Base-by-base conservation (phyloP, 495 filamentous ascomycete species). In the Podospora fimiseda region DNA sequence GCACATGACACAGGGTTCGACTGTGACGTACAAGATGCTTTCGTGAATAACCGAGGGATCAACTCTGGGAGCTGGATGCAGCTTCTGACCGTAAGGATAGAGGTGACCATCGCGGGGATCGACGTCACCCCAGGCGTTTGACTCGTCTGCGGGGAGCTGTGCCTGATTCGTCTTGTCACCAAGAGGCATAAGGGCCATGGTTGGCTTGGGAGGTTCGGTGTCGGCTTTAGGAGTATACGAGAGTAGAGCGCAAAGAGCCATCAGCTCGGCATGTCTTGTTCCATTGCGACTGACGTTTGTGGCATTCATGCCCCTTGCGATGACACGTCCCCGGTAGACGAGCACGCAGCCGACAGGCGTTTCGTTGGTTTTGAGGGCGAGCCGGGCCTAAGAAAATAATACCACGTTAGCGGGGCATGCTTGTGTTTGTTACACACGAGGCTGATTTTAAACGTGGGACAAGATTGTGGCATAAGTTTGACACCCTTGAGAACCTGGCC, bases 1-100 rank as follows among this genome's bases (percentile, higher is more conserved):
- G 63, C 93, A 98, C 93, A 98, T 98, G 61, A 98, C 84, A 65
- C 93, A 98, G 1, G 93, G 93, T 65, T 98, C 93, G 45, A 97
- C 91, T 0, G 93, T 97, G 27, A 98, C 93, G 66, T 98, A 98
- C 23, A 97, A 79, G 60, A 86, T 83, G 39, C 86, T 89, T 37
- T 87, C 78, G 21, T 68, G 62, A 57, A 97, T 74, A 48, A 88
- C 74, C 7, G 73, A 75, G 5, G 75, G 73, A 46, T 65, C 50
- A 30, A 78, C 68, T 27, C 66, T 60, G 1, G 72, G 70, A 6
- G 71, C 51, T 1, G 73, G 74, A 46, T 74, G 69, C 1, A 73
- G 68, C 59, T 78, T 78, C 52, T 75, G 71, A 16, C 74, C 74
- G 45, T 78, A 78, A 11, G 74, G 74, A 40, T 64, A 76, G 38